phyloP scores from a whole-genome alignment of 805 yeast genomes.

The Myxozyma udenii region DNA sequence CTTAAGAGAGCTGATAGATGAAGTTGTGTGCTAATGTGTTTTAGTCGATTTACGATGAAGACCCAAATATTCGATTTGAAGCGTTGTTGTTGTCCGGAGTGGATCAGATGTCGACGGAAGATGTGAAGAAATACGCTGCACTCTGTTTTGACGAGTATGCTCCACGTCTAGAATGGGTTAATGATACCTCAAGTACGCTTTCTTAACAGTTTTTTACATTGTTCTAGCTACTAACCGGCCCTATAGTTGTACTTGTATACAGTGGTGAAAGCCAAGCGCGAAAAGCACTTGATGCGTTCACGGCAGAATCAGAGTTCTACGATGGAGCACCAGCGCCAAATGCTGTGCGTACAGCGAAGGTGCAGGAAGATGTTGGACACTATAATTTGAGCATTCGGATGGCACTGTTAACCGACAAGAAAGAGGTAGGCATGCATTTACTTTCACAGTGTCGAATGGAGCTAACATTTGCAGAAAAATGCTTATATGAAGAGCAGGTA shows the following conservation, averaged over 20 bases:
- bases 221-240: too few relatives aligned
- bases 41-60: background rate
- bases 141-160: conserved; percentile 42
- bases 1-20: too few relatives aligned
- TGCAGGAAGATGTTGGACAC: conserved; percentile 34
- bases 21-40: background rate
- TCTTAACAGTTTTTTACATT: background rate
- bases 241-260: conserved; percentile 47
- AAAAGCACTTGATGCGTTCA: conserved; percentile 29
- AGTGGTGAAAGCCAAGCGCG: conserved; percentile 32
- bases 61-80: conserved; percentile 41
- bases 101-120: conserved; percentile 56
- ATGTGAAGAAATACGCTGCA: conserved; percentile 53
- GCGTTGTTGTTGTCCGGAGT: conserved; percentile 55
- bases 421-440: conserved; percentile 23
- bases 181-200: conserved; percentile 46
- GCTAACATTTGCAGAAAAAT: conserved; percentile 38
- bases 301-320: conserved; percentile 31
- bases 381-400: conserved; percentile 10
- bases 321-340: conserved; percentile 23
- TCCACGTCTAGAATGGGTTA: conserved; percentile 53
- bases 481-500: conserved; percentile 57
- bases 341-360: conserved; percentile 36
- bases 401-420: conserved; percentile 19
- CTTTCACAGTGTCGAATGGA: background rate